A percentile compares a stretch with the other conserved stretches of the same genome.
Evolutionary conservation across 1,139 yeast species (phyloP).

Genomic region (Komagataea norvegica): DNA sequence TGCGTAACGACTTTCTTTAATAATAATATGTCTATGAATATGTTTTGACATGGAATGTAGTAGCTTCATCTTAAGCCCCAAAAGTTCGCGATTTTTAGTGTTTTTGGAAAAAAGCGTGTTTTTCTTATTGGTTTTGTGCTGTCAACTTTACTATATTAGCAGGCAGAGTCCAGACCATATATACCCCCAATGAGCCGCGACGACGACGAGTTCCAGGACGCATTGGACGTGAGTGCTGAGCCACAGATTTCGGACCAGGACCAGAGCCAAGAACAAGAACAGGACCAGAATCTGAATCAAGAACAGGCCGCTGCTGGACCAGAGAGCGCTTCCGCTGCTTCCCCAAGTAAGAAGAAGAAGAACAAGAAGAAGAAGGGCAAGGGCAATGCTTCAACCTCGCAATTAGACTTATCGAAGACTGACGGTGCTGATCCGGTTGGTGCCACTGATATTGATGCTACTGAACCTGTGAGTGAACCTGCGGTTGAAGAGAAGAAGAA

Average conservation of each 20-base stretch:
- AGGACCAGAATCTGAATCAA: neutral
- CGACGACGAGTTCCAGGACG: slow-evolving; percentile 10
- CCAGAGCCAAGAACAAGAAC: neutral
- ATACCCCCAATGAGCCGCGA: slow-evolving; percentile 6
- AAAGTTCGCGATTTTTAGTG: too few species aligned
- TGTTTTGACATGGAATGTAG: too few species aligned
- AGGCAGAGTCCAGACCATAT: too few species aligned
- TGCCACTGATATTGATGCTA: neutral
- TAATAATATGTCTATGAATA: too few species aligned
- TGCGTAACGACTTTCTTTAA: too few species aligned
- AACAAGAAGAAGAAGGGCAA: slow-evolving; percentile 9
- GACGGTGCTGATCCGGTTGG: neutral
- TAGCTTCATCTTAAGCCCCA: too few species aligned
- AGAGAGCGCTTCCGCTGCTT: neutral
- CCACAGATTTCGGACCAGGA: neutral
- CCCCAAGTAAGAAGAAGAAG: slow-evolving; percentile 7
- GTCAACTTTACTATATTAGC: too few species aligned
- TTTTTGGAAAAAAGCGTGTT: too few species aligned
- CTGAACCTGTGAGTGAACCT: neutral
- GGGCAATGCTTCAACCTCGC: slow-evolving; percentile 9
- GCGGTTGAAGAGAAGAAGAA: neutral
- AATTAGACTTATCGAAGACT: slow-evolving; percentile 3
- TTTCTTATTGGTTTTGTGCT: neutral
- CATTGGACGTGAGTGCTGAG: too few species aligned
- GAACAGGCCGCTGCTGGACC: neutral